Percentiles rank a stretch among this genome's conserved stretches.
Evolutionary conservation across 306 rosid species (phyloP).

Genomic region (Sphenostylis stenocarpa): DNA sequence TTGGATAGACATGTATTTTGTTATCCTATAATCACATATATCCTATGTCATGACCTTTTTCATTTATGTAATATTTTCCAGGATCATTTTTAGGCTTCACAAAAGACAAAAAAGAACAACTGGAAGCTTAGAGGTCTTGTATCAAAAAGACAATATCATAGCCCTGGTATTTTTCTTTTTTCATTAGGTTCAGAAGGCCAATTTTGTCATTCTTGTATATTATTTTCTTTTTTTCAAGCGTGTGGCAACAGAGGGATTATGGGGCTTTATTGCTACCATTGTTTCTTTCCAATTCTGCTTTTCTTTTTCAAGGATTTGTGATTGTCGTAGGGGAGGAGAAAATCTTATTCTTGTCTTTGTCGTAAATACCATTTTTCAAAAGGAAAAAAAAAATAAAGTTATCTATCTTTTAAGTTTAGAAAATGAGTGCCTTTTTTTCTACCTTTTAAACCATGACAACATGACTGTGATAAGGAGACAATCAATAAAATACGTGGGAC

Average conservation of each 20-base stretch:
- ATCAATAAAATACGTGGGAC: background rate
- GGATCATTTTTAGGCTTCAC: background rate
- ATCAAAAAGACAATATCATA: background rate
- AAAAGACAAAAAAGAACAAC: background rate
- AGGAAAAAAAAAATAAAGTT: background rate
- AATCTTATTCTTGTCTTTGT: background rate
- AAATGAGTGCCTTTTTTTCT: background rate
- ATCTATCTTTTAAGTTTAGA: background rate
- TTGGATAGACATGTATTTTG: background rate
- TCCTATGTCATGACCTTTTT: background rate
- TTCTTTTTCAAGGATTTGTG: background rate
- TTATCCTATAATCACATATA: background rate
- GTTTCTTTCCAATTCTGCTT: background rate
- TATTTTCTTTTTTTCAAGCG: background rate
- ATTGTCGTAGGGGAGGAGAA: background rate
- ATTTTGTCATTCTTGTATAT: background rate
- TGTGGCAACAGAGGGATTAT: background rate
- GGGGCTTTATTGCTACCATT: background rate
- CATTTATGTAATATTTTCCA: background rate
- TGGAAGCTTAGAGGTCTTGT: background rate
- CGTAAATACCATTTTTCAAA: background rate
- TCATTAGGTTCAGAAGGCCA: background rate
- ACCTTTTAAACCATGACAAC: background rate
- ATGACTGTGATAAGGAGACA: background rate
- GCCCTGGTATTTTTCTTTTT: slow-evolving; percentile 1